Evolutionary conservation across 345 rosid species (phyloP).

Genomic region (Euphorbia lathyris): DNA sequence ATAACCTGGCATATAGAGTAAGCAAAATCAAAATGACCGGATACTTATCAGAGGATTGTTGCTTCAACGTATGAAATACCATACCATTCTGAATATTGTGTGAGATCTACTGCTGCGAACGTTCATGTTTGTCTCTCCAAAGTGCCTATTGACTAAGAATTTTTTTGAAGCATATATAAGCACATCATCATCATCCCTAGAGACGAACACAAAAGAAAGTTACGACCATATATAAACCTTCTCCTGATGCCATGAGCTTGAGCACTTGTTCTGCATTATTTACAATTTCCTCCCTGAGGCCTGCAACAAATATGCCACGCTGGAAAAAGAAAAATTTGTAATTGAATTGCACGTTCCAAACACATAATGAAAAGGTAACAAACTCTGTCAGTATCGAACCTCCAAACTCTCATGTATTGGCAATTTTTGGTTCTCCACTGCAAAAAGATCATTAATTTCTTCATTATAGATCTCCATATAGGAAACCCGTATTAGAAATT

Average conservation of each 20-base stretch:
- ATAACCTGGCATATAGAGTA: slow-evolving; percentile 51
- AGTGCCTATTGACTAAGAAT: slow-evolving; percentile 74
- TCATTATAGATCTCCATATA: slow-evolving; percentile 96
- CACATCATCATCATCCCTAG: background rate
- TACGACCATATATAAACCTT: slow-evolving; percentile 47
- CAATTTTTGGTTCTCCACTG: slow-evolving; percentile 74
- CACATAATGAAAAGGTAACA: slow-evolving; percentile 10
- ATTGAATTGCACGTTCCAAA: slow-evolving; percentile 12
- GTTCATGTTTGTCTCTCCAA: slow-evolving; percentile 97
- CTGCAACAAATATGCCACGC: slow-evolving; percentile 90
- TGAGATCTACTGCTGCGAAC: slow-evolving; percentile 95
- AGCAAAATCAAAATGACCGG: background rate
- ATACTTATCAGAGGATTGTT: background rate
- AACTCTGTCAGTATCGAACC: slow-evolving; percentile 39
- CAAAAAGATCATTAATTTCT: slow-evolving; percentile 85
- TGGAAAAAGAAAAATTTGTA: slow-evolving; percentile 26
- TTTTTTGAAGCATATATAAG: slow-evolving; percentile 1
- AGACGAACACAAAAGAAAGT: background rate
- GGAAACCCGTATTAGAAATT: slow-evolving; percentile 87
- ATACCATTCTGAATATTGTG: slow-evolving; percentile 95
- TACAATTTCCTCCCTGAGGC: slow-evolving; percentile 85
- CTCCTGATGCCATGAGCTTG: slow-evolving; percentile 77
- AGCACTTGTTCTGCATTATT: slow-evolving; percentile 78
- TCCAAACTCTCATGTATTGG: slow-evolving; percentile 92
- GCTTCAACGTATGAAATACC: background rate